Evolutionary conservation across 2,329 filamentous ascomycete genomes (phyloP), one percentile per base, ranked within the genome.

Genomic region (Alternaria novae-zelandiae): DNA sequence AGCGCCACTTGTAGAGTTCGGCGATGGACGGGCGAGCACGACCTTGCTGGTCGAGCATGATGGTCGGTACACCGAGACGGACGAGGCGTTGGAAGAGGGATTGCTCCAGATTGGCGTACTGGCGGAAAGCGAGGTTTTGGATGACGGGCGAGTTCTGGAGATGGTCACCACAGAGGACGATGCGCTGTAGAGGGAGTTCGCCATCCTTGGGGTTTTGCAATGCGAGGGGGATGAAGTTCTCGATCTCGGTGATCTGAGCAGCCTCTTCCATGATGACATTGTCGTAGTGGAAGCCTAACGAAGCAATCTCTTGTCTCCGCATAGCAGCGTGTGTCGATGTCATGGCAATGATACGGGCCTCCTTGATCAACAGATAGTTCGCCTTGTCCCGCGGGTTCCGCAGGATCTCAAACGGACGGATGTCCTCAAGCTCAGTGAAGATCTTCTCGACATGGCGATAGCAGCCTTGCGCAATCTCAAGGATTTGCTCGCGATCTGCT

Each of bases 201-300:
- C 91, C 91, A 55, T 90, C 84, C 68, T 88, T 88, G 20, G 91
- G 88, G 67, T 92, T 93, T 77, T 99, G 96, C 80, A 99, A 86
- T n/a, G 94, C 92, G 57, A 97, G 85, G 0, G 96, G 96, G 67
- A 99, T 93, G 81, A 99, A 98, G 68, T 93, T 97, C 78, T 99
- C 96, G 49, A 97, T 92, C 79, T 99, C 96, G 0, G 95, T 99
- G 75, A 99, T 95, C 77, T 99, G 96, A 12, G 96, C 96, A 6
- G 96, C 95, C 85, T 99, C 96, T 83, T 99, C 96, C 92, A 99
- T 97, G 57, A 99, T 87, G 12, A 99, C 91, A 68, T 97, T 99
- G 83, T 98, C 94, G 74, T 99, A 99, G 71, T 93, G 93, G 81
- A 99, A 99, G 15, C 94, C 94, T n/a, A 98, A 86, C 15, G 88